Percentiles rank a stretch among this genome's conserved stretches.
phyloP scores from a whole-genome alignment of 306 rosid species.

The Medicago truncatula region MtrunA17r5.0-ANR NC_053043.1:3881501-3882000 shows the following conservation, averaged over 20 bases:
- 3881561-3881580: conserved; percentile 43
- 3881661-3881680: conserved; percentile 33
- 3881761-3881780: conserved; percentile 42
- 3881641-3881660: conserved; percentile 36
- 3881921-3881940: conserved; percentile 43
- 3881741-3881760: conserved; percentile 75
- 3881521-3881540: conserved; percentile 42
- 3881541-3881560: conserved; percentile 50
- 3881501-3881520: conserved; percentile 47
- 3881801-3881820: conserved; percentile 50
- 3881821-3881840: conserved; percentile 84
- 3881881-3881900: conserved; percentile 56
- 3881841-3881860: conserved; percentile 88
- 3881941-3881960: conserved; percentile 54
- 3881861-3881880: conserved; percentile 63
- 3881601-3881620: conserved; percentile 34
- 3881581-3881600: conserved; percentile 40
- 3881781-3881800: conserved; percentile 52
- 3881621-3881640: conserved; percentile 40
- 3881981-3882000: conserved; percentile 37
- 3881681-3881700: conserved; percentile 50
- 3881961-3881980: conserved; percentile 53
- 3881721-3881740: conserved; percentile 86
- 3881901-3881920: conserved; percentile 53
- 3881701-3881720: conserved; percentile 95